A percentile compares a stretch with the other conserved stretches of the same genome.
Conservation (phyloP, 1,284 basidiomycete species). For the Neotropicomus parvogracilis region DNA sequence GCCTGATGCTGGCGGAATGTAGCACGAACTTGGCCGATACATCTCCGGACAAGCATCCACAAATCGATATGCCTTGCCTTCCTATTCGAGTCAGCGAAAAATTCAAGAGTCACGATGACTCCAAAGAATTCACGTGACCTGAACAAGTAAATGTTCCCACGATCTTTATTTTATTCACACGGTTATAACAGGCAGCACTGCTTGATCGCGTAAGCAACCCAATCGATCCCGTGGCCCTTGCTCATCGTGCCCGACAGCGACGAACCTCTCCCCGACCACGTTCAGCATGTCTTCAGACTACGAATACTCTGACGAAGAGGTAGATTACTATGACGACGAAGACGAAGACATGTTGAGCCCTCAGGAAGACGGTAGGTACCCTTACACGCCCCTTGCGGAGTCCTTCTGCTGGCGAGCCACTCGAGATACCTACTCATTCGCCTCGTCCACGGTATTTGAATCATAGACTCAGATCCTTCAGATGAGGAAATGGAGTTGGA, state of each 20-base stretch:
- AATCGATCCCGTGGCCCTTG: constrained; percentile 29
- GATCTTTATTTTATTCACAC: constrained; percentile 4
- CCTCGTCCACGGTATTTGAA: constrained; percentile 6
- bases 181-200: constrained; percentile 16
- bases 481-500: constrained; percentile 69
- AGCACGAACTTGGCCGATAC: constrained; percentile 12
- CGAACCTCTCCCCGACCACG: constrained; percentile 4
- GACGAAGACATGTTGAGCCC: constrained; percentile 65
- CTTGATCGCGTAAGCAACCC: constrained; percentile 30
- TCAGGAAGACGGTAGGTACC: constrained; percentile 46
- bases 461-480: constrained; percentile 43
- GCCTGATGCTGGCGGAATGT: constrained; percentile 11
- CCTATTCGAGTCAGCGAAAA: constrained; percentile 28
- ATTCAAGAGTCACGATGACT: constrained; percentile 5
- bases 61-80: constrained; percentile 27
- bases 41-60: constrained; percentile 29
- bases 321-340: constrained; percentile 61
- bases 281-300: constrained; percentile 68
- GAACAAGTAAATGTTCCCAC: background rate
- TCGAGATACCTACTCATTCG: constrained; percentile 12
- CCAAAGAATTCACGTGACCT: constrained; percentile 7
- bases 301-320: constrained; percentile 68
- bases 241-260: constrained; percentile 19
- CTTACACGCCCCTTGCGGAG: background rate
- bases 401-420: constrained; percentile 22